phyloP scores from a whole-genome alignment of 2,329 filamentous ascomycete species.

The Claviceps quebecensis region DNA sequence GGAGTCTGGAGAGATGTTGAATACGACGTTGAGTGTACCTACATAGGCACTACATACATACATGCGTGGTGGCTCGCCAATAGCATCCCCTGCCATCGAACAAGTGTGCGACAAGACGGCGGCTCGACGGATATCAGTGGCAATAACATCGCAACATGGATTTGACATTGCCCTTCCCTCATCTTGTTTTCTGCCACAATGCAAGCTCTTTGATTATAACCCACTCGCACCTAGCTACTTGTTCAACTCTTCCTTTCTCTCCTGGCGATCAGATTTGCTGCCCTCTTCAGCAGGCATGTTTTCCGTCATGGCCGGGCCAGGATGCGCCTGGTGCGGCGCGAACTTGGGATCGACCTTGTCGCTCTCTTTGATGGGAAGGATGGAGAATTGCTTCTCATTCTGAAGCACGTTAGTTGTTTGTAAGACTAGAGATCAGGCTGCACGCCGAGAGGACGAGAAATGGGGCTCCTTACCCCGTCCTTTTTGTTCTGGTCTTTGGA shows the following conservation, averaged over 20 bases:
- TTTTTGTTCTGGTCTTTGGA: constrained; percentile 11
- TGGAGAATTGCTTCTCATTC: constrained; percentile 30
- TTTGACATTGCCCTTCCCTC: neutral
- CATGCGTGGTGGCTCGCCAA: too few relatives aligned
- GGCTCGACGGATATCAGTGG: too few relatives aligned
- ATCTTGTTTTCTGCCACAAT: neutral
- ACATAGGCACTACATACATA: too few relatives aligned
- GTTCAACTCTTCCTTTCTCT: constrained; percentile 52
- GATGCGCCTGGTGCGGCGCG: constrained; percentile 38
- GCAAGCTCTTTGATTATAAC: neutral
- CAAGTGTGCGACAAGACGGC: too few relatives aligned
- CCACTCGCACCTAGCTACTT: constrained; percentile 22
- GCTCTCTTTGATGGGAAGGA: constrained; percentile 31
- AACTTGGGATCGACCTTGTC: constrained; percentile 31
- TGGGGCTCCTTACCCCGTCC: constrained; percentile 3
- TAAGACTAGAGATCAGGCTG: neutral
- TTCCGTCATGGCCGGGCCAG: constrained; percentile 42
- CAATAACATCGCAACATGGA: neutral
- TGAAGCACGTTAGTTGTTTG: constrained; percentile 5
- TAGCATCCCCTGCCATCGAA: too few relatives aligned
- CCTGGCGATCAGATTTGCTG: constrained; percentile 54
- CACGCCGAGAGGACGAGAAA: neutral
- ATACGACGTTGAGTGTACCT: too few relatives aligned
- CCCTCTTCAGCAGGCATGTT: constrained; percentile 42
- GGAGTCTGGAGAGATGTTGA: too few relatives aligned